Evolutionary conservation across 2,329 filamentous ascomycete species (phyloP), one percentile per base, ranked within the genome.

Genomic region (Taxawa tesnikishii): DNA sequence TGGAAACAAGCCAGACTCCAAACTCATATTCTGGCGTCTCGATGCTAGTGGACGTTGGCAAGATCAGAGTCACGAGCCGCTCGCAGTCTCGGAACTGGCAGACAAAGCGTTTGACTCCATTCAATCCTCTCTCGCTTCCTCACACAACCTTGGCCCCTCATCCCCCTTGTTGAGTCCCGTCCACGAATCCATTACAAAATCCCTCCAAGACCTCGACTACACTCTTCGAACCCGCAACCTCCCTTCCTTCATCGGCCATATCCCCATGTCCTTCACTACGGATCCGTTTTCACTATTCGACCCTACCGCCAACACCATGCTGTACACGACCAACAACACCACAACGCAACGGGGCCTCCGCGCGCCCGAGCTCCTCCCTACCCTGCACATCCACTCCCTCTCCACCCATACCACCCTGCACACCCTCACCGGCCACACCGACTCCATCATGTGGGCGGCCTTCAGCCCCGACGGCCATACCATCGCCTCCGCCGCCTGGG

Each of bases 391-490:
- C n/a, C 13, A 34, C 11, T 13, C 29, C 14, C 11, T 34, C 11
- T 16, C 9, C 10, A 24, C n/a, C 5, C 5, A 17, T 6, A 26
- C 6, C n/a, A 13, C 23, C 8, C 23, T 24, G 7, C 19, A 26
- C 15, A n/a, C 23, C 13, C 19, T 34, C 11, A 19, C 13, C 5
- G 14, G 12, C 11, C 27, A 26, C 5, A n/a, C 10, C 11, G 32
- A 29, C 13, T 9, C 18, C 3, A 34, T 29, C 11, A 18, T 11
- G 11, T 34, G 21, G 17, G 12, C 19, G 16, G 27, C 10, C 11
- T 30, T 30, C 12, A 34, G 32, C 17, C 27, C 27, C 7, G 27
- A 34, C 17, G 27, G 13, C 8, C 16, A 14, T 15, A 29, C 8
- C 11, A 26, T 34, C 14, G 27, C 32, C 4, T 16, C 32, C 2